Evolutionary conservation across 1,139 yeast genomes (phyloP), one percentile per base, ranked within the genome.

Genomic region (Pichia sp.): DNA sequence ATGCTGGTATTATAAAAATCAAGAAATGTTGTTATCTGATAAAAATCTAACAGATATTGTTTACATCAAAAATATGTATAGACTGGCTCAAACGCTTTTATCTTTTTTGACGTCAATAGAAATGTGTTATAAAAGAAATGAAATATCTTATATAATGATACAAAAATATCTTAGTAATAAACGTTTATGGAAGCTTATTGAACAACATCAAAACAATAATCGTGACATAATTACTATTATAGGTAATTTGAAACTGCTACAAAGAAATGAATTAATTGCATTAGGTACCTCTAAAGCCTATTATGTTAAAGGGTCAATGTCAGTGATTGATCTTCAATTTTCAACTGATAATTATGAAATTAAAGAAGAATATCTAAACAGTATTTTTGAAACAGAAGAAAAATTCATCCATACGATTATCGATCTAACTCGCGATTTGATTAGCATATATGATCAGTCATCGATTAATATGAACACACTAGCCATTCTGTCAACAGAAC

Each of bases 401-500:
- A 52, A 6, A 58, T 69, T 51, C 65, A 65, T 41, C 60, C 37
- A 63, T 2, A 44, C 50, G 2, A 58, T 63, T 22, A 38, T 65
- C 4, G 49, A 49, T 1, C 41, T 61, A 10, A 62, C 70, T 0
- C 61, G 66, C 42, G 54, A 56, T 0, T 56, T 66, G 6, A 61
- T 67, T 12, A 54, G 48, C 22, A 55, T 56, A n/a, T 66, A 59
- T 39, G 54, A 56, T 7, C 30, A 36, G 7, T 54, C 57, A 1
- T 49, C 51, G 2, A 49, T 49, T 16, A 65, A 83, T 50, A 73
- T 78, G 10, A 73, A 90, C 51, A 73, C 89, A 0, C 79, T 85
- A 9, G 92, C 85, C 56, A 70, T 83, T 7, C 66, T 92, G 27
- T 80, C 92, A 4, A 77, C 87, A n/a, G 97, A 92, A 53, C 70